Evolutionary conservation across 164 flowering plant genomes (phyloP), one percentile per base, ranked within the genome.

Genomic region (Houttuynia cordata): DNA sequence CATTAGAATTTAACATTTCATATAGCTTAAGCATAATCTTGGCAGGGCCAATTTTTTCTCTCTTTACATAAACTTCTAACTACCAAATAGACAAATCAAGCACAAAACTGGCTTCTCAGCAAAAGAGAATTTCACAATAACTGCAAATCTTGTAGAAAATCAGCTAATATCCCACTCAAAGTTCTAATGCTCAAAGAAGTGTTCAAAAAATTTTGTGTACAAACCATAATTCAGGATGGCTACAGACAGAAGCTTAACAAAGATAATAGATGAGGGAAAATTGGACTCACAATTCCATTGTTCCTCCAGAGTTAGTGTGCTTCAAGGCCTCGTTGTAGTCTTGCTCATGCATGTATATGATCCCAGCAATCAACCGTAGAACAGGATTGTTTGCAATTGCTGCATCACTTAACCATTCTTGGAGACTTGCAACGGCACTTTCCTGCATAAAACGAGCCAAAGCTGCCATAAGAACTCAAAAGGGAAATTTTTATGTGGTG

Each of bases 291-390:
- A 93, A 71, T 24, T 93, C 99, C 97, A 93, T 83, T 19, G 94
- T 86, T 37, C 99, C 96, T 57, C 97, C 99, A 73, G 84, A 76
- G 72, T 86, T 70, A 50, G 97, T 88, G 74, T 88, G 86, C 63
- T 90, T 90, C 62, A 93, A 73, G 62, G 99, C 99, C 67, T 93
- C 96, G 73, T 78, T 84, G 64, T 78, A 93, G 65, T 93, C 99
- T 68, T 86, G 87, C 65, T 93, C 97, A 59, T 90, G 91, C 88
- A 80, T 76, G 75, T 80, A 93, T 20, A 93, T 75, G 64, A 73
- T 88, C 51, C 97, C 97, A 21, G 97, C 92, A 76, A 86, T 76
- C 73, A 90, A 72, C 62, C 92, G 74, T 59, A 93, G 67, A 55
- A 74, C 73, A 19, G 88, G 79, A 64, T 86, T 90, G 74, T 65